Evolutionary conservation across 139 green algal genomes (phyloP).

Genomic region (Coelastrella sp.): DNA sequence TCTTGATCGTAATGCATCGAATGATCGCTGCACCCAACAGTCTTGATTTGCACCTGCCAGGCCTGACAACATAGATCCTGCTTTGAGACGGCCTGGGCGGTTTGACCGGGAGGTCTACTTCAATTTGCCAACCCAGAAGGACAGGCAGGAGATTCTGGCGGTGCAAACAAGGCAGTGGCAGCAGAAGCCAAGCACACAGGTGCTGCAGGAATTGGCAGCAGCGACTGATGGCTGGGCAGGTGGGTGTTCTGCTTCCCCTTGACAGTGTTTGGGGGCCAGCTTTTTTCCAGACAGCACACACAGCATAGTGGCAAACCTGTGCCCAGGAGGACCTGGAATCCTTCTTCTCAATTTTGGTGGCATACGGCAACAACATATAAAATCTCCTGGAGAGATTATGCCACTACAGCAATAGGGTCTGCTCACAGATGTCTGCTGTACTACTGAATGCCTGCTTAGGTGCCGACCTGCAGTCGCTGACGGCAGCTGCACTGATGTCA

Average conservation of each 20-base stretch:
- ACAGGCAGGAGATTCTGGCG: slow-evolving; percentile 64
- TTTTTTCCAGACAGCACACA: background rate
- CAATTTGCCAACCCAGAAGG: slow-evolving; percentile 51
- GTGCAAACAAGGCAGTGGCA: slow-evolving; percentile 62
- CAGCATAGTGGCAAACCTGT: background rate
- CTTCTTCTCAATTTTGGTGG: no score
- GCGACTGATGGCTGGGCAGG: slow-evolving; percentile 74
- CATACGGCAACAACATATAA: no score
- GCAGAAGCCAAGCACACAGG: slow-evolving; percentile 16
- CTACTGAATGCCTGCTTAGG: slow-evolving; percentile 47
- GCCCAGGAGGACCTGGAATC: no score
- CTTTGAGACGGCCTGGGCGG: slow-evolving; percentile 77
- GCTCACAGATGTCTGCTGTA: no score
- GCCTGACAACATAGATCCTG: slow-evolving; percentile 80
- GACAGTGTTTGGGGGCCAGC: background rate
- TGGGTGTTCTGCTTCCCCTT: background rate
- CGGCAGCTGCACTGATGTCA: slow-evolving; percentile 69
- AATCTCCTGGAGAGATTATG: no score
- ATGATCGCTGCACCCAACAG: background rate
- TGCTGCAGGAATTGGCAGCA: slow-evolving; percentile 59
- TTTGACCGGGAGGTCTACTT: slow-evolving; percentile 83
- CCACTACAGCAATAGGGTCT: no score
- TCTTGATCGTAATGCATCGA: background rate
- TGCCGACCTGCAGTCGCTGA: slow-evolving; percentile 81
- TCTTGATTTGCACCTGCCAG: slow-evolving; percentile 20